Base-by-base conservation (phyloP, 192 early-diverging fungal genomes). In the Piromyces finnis region DNA sequence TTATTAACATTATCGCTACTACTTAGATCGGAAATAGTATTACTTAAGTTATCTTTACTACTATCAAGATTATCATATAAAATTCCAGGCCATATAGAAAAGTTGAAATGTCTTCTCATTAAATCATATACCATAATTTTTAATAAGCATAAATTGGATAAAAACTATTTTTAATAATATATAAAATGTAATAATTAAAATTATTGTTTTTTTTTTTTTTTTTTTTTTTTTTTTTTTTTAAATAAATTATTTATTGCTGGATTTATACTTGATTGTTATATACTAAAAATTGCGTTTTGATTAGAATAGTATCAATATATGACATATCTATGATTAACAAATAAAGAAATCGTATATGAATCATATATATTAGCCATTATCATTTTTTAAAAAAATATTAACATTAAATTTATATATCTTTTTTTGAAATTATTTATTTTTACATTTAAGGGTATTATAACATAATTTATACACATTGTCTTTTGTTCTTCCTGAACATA, bases 401-500 rank as follows among this genome's bases (percentile, higher is more conserved):
- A 6, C 9, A 37, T 37, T 37, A 13, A 7, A 35, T 35, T 7
- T 35, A 35, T 35, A 14, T 37, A 37, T 37, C 1, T 37, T 14
- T 14, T 15, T 37, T 37, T 13, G 7, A 37, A 15, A 12, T 37
- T 35, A 35, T 7, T 35, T 35, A 35, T 37, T 14, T 79, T 51
- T 32, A 88, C 88, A 89, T 85, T 89, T 89, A 86, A 89, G 88
- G 22, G 88, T 88, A 32, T 87, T 87, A 79, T 89, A 89, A 12
- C 88, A 87, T 27, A 89, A 78, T 78, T 85, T 84, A 79, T 88
- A 81, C 12, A 89, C 87, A 29, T 83, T 82, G 51, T 89, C 88
- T 30, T 83, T 86, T 85, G 88, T 87, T 18, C 83, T 82, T 13
- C 80, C 79, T n/a, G 51, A 68, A 68, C 51, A 68, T n/a, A 68